Conservation (phyloP, 352 stramenopile genomes). For the Globisporangium middletonii region DNA sequence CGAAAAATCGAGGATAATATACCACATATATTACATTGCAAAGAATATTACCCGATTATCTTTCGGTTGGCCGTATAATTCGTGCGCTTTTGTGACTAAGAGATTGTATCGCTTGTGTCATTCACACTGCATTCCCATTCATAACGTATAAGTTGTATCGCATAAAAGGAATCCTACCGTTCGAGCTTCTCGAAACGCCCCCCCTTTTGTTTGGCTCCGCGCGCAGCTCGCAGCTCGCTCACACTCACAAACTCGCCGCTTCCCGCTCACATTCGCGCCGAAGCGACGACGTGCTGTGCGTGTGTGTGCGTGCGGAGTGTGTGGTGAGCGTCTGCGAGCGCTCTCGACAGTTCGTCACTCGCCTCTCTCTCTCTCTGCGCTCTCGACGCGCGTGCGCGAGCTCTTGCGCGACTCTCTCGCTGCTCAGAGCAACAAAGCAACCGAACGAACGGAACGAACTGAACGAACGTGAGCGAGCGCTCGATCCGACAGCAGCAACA, state of each 20-base stretch:
- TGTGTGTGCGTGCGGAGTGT: constrained; percentile 6
- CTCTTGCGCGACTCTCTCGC: constrained; percentile 1
- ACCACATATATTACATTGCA: no score
- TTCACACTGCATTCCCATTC: no score
- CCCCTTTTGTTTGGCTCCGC: constrained; percentile 1
- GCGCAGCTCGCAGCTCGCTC: constrained; percentile 12
- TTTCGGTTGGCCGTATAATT: no score
- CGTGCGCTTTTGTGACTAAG: no score
- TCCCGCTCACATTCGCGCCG: constrained; percentile 33
- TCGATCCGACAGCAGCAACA: constrained; percentile 10
- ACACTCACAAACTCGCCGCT: constrained; percentile 70
- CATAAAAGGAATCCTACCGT: not conserved
- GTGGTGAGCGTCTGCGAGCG: constrained; percentile 3
- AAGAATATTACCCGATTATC: no score
- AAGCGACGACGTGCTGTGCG: constrained; percentile 5
- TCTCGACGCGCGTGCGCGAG: constrained; percentile 5
- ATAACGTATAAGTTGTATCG: not conserved
- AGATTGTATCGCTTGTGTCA: no score
- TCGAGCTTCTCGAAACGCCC: not conserved
- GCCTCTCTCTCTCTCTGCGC: no score
- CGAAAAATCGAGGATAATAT: no score
- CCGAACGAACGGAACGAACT: no score
- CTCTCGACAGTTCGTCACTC: not conserved
- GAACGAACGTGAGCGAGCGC: not conserved
- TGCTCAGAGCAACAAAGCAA: no score